Conservation (phyloP, 2,329 filamentous ascomycete species). For the Dendryphion nanum region DNA sequence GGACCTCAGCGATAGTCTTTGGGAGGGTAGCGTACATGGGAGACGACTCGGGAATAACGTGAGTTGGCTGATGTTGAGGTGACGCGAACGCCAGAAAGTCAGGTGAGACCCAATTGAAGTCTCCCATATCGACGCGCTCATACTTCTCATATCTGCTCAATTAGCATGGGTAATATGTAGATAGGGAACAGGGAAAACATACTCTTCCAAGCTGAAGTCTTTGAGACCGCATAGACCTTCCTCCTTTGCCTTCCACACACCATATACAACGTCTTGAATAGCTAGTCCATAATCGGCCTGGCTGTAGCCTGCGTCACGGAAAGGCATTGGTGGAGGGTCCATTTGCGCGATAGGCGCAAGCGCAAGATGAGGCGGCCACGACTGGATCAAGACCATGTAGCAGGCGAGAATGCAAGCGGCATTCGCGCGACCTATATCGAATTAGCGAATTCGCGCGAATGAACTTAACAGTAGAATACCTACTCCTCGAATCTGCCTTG, state of each 20-base stretch:
- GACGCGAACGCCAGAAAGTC: slow-evolving; percentile 96
- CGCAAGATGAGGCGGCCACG: slow-evolving; percentile 94
- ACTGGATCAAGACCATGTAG: slow-evolving; percentile 98
- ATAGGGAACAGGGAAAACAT: slow-evolving; percentile 31
- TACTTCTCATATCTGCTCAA: slow-evolving; percentile 78
- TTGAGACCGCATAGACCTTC: slow-evolving; percentile 87
- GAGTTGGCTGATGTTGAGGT: slow-evolving; percentile 77
- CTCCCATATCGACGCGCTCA: slow-evolving; percentile 94
- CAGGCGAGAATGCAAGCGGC: slow-evolving; percentile 92
- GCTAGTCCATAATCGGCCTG: slow-evolving; percentile 95
- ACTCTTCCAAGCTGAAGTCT: slow-evolving; percentile 92
- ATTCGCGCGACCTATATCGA: slow-evolving; percentile 72
- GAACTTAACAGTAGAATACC: slow-evolving; percentile 40
- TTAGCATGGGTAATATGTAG: no score
- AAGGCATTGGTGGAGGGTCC: slow-evolving; percentile 97
- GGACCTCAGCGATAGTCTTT: slow-evolving; percentile 70
- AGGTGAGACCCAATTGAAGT: slow-evolving; percentile 99
- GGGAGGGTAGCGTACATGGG: slow-evolving; percentile 74
- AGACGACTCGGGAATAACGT: slow-evolving; percentile 69
- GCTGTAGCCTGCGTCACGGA: slow-evolving; percentile 96
- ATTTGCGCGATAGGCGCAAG: slow-evolving; percentile 94
- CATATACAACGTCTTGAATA: slow-evolving; percentile 96
- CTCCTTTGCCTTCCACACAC: slow-evolving; percentile 98
- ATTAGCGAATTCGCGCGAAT: slow-evolving; percentile 21
- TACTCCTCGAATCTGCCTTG: slow-evolving; percentile 84